Base-by-base conservation (phyloP, 2,329 filamentous ascomycete genomes). In the Elsinoe ampelina region DNA sequence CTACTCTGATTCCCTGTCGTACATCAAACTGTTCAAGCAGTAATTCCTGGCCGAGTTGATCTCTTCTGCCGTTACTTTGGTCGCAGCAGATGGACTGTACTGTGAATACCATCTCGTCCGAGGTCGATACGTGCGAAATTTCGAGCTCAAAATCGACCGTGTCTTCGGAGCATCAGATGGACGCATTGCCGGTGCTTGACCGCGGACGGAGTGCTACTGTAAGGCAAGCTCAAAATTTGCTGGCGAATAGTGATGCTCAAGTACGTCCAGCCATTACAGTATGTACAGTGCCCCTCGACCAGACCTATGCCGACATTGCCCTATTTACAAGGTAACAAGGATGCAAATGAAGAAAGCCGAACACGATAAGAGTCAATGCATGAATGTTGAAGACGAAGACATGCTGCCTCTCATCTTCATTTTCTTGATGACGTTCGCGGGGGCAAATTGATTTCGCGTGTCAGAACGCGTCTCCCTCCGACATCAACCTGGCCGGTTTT, bases 11-110 rank as follows among this genome's bases (percentile, higher is more conserved):
- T 2, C 10, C n/a, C 5, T 1, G 7, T 54, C 64, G 54, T 72
- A 81, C 80, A 72, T 72, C 57, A 85, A 72, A 41, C 84, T 73
- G 61, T 78, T 73, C n/a, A 77, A 68, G 65, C 82, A 85, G 67
- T 84, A 84, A 60, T 69, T 71, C 58, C 77, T 73, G 10, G 82
- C 80, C 48, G 76, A 73, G 61, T 76, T 68, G 41, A 83, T 69
- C 66, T 83, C 80, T 47, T 63, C 64, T 12, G 61, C 51, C 5
- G 68, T 65, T 8, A 56, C 42, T 30, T 30, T 56, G 8, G 54
- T 48, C 12, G 54, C 39, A 12, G 42, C 39, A 8, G 54, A n/a
- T 5, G 54, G 39, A 39, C 36, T 17, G 22, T 52, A 52, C n/a
- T 52, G 48, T 22, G 48, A 52, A 15, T 52, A 52, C 4, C 17